Evolutionary conservation across 306 rosid genomes (phyloP), one percentile per base, ranked within the genome.

Genomic region (Rubus idaeus): DNA sequence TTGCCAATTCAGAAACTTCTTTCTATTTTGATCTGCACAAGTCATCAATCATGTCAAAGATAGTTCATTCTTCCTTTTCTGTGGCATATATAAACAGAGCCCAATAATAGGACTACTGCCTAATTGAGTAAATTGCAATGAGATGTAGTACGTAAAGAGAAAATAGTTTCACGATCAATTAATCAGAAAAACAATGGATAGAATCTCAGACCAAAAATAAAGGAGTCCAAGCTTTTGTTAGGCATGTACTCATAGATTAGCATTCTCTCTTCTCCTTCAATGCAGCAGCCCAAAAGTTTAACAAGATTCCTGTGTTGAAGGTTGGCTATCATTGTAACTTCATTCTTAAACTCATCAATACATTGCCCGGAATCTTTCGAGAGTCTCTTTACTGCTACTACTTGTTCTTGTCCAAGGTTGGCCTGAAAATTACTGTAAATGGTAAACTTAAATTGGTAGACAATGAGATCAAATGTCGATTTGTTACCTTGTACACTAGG

Each of bases 401-500:
- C 70, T 49, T 73, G 49, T 45, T 81, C 85, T 20, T 70, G 35
- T 11, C 46, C 2, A 6, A 73, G 39, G 0, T 9, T 67, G 37
- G 72, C 85, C 68, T 82, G 56, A 14, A 17, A 39, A 11, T 30
- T 30, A 30, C 35, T 30, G 2, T 30, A 5, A 30, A 30, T 30
- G 35, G 35, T 30, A 30, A 30, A 2, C 35, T 30, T 30, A 30
- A 30, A 30, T 30, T 30, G 35, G 35, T 30, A 30, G n/a, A n/a
- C 35, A 30, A 30, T 30, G 35, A 30, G 35, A 30, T 30, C 35
- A 30, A 30, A 30, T 30, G 35, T 30, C 35, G 35, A 30, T 30
- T 30, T 30, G 35, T 53, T 71, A 88, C 88, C 90, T 86, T 88
- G 67, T 78, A 88, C 78, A 88, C 88, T 7, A 82, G 75, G 42